Conservation (phyloP, 179 eudicot species). For the Carnegiea gigantea region DNA sequence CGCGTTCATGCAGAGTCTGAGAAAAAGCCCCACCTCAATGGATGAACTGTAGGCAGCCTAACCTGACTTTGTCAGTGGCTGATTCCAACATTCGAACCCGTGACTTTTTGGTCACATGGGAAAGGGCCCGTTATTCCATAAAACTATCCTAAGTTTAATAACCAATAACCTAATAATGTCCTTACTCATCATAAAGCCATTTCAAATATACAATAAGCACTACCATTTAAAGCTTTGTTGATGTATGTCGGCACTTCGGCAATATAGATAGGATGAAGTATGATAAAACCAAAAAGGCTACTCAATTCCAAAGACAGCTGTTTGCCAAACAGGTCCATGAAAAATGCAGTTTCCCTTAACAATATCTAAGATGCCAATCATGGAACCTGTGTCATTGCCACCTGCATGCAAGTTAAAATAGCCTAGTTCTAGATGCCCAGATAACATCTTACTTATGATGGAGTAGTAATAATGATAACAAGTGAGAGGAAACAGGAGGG, state of each 20-base stretch:
- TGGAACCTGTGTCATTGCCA: background rate
- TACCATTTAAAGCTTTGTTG: background rate
- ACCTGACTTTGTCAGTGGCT: no score
- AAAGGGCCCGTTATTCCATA: no score
- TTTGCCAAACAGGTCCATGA: no score
- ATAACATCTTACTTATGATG: background rate
- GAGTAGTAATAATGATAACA: background rate
- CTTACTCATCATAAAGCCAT: background rate
- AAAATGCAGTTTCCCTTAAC: background rate
- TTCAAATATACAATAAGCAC: background rate
- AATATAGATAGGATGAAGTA: background rate
- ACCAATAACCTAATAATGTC: background rate
- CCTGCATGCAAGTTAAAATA: background rate
- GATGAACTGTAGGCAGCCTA: no score
- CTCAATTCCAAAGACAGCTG: background rate
- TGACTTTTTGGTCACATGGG: no score
- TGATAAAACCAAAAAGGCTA: background rate
- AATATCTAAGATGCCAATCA: background rate
- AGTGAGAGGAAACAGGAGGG: background rate
- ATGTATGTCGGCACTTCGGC: background rate
- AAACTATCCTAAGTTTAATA: background rate
- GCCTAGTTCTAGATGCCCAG: background rate
- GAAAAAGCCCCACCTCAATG: no score
- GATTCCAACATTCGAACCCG: no score
- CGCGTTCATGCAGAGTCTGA: no score